Conservation (phyloP, 1,139 yeast genomes). For the Entelexis paramagnoliae region DNA sequence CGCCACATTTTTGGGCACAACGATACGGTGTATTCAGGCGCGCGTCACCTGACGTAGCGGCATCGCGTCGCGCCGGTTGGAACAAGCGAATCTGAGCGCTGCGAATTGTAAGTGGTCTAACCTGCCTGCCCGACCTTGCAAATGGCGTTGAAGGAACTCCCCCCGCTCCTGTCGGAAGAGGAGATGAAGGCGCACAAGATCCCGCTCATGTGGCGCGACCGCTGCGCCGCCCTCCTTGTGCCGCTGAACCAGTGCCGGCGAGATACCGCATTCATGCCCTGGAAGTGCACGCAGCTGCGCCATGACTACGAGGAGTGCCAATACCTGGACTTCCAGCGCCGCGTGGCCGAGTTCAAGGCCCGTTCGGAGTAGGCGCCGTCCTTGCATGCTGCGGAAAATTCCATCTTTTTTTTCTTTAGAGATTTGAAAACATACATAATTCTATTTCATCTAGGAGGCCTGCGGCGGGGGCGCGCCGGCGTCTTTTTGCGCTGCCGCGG, state of each 20-base stretch:
- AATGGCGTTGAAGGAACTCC: conserved; percentile 24
- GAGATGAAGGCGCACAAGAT: conserved; percentile 75
- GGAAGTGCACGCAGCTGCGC: conserved; percentile 71
- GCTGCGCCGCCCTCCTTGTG: conserved; percentile 70
- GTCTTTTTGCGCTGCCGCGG: too few species aligned
- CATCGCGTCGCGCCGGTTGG: neutral
- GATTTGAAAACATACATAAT: neutral
- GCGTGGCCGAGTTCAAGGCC: conserved; percentile 62
- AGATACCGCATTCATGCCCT: conserved; percentile 46
- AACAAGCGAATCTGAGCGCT: conserved; percentile 1
- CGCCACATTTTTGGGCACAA: too few species aligned
- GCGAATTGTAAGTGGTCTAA: neutral
- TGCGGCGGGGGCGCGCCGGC: too few species aligned
- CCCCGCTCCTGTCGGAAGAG: conserved; percentile 54
- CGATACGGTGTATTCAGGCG: too few species aligned
- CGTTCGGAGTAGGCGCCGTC: neutral
- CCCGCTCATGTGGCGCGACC: conserved; percentile 74
- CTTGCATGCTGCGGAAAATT: neutral
- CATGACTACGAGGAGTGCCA: conserved; percentile 83
- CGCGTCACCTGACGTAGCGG: neutral
- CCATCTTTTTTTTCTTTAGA: neutral
- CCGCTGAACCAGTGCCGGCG: conserved; percentile 53
- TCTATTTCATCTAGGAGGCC: neutral
- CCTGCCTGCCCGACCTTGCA: neutral
- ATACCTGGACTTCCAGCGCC: conserved; percentile 69